Evolutionary conservation across 1,284 basidiomycete species (phyloP), one percentile per base, ranked within the genome.

Genomic region (Fomitopsis pinicola): DNA sequence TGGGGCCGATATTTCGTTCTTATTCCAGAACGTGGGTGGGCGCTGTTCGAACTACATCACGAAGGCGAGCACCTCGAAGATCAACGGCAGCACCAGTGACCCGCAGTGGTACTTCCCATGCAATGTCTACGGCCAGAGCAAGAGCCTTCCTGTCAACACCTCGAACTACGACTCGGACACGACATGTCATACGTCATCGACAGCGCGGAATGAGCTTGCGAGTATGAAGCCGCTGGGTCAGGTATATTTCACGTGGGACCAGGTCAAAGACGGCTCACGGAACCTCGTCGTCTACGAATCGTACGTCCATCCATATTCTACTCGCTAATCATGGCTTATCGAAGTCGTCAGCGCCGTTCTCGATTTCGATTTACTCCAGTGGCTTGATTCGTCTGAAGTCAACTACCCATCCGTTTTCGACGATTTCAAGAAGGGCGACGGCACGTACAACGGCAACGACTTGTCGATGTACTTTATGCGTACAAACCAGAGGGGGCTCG

Each of bases 41-140:
- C 82, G 90, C 61, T 99, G 97, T 73, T 75, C 85, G 22, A 84
- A 83, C 28, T 69, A 94, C 69, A 90, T 99, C 70, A 90, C 85
- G 14, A 86, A 88, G 62, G 82, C 92, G 12, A 69, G 78, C 33
- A 85, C 82, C 50, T 90, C 91, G 7, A 82, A 80, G 55, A 94
- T 96, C 68, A 78, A 82, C 8, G 81, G 84, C 45, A 80, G 71
- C 17, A 82, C 83, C 44, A 80, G 80, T 36, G 70, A 76, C 57
- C 72, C 88, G 61, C 83, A 91, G 68, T 97, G 94, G 92, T 98
- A 98, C 76, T 98, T 98, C 76, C 94, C 96, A 3, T 99, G 97
- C 82, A 97, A 97, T 71, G 76, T 96, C 53, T 89, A 84, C 76
- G 83, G 86, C 66, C 94, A 95, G 72, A 83, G 83, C 64, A 91